Conservation (phyloP, 257 asterid genomes). For the Ehretia macrophylla region DNA sequence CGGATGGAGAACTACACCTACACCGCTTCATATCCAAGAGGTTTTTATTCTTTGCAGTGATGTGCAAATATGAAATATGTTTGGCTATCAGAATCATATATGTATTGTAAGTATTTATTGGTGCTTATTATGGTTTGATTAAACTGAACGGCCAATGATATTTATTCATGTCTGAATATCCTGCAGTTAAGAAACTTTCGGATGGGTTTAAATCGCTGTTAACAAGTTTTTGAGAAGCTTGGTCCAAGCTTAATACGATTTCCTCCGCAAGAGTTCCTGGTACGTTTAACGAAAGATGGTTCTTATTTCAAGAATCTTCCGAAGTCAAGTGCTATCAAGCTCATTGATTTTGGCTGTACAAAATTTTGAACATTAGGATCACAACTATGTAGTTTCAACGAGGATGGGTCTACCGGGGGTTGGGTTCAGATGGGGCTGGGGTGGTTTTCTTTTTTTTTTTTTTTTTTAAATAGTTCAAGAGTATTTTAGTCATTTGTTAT, state of each 20-base stretch:
- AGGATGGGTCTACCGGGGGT: too few relatives aligned
- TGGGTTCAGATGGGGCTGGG: too few relatives aligned
- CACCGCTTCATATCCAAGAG: too few relatives aligned
- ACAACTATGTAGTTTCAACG: constrained; percentile 74
- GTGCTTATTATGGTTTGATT: constrained; percentile 33
- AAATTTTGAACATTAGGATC: constrained; percentile 71
- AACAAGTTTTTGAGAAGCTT: constrained; percentile 96
- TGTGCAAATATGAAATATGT: constrained; percentile 93
- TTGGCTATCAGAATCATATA: constrained; percentile 86
- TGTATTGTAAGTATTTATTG: constrained; percentile 71
- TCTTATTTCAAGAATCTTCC: constrained; percentile 74
- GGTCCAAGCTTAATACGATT: constrained; percentile 95
- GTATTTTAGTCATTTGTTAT: too few relatives aligned
- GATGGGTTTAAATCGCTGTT: constrained; percentile 65
- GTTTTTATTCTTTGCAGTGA: constrained; percentile 76
- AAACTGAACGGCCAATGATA: constrained; percentile 22
- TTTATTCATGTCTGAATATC: constrained; percentile 34
- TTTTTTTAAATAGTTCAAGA: too few relatives aligned
- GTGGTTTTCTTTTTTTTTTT: too few relatives aligned
- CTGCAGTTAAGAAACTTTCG: constrained; percentile 48
- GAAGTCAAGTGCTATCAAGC: constrained; percentile 83
- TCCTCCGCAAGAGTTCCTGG: constrained; percentile 75
- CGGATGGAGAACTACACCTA: too few relatives aligned
- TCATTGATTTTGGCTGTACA: constrained; percentile 85
- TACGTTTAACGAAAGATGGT: constrained; percentile 51